A percentile compares a stretch with the other conserved stretches of the same genome.
These are phyloP conservation scores for Xylaria curta DNA, from an alignment of 495 filamentous ascomycete species.

Conservation along the genomic window DNA sequence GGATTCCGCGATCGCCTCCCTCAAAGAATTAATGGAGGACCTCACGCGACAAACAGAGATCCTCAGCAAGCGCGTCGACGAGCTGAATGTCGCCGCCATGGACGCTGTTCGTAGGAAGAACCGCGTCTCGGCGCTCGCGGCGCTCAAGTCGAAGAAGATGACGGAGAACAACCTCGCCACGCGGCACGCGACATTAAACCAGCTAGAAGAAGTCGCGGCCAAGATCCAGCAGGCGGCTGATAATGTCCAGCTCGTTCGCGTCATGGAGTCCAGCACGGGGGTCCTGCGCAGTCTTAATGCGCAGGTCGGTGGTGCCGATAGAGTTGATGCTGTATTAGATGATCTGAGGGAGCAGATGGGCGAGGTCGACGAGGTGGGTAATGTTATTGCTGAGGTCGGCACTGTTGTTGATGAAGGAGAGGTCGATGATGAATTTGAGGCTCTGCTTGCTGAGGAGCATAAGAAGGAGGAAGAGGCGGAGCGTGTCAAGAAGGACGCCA, in stretches of 20 bases:
- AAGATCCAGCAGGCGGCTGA: constrained; percentile 86
- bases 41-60: constrained; percentile 63
- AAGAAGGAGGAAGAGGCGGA: constrained; percentile 61
- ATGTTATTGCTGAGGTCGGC: constrained; percentile 69
- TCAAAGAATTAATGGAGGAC: constrained; percentile 70
- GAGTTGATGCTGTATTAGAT: constrained; percentile 77
- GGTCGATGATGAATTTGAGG: constrained; percentile 87
- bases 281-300: constrained; percentile 76
- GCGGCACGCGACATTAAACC: constrained; percentile 72
- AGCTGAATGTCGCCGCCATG: constrained; percentile 67
- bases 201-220: constrained; percentile 79
- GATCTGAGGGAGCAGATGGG: constrained; percentile 79
- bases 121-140: constrained; percentile 71
- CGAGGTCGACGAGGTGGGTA: constrained; percentile 81
- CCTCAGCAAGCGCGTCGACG: constrained; percentile 59
- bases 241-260: constrained; percentile 77
- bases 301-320: constrained; percentile 76
- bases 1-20: constrained; percentile 79
- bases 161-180: constrained; percentile 72
- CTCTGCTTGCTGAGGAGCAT: constrained; percentile 71
- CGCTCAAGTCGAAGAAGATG: constrained; percentile 82
- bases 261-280: constrained; percentile 77
- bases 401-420: constrained; percentile 75
- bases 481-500: constrained; percentile 45
- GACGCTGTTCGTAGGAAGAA: constrained; percentile 73